Percentiles rank a stretch among this genome's conserved stretches.
Conservation (phyloP, 352 stramenopile genomes). For the Globisporangium recalcitrans region DNA sequence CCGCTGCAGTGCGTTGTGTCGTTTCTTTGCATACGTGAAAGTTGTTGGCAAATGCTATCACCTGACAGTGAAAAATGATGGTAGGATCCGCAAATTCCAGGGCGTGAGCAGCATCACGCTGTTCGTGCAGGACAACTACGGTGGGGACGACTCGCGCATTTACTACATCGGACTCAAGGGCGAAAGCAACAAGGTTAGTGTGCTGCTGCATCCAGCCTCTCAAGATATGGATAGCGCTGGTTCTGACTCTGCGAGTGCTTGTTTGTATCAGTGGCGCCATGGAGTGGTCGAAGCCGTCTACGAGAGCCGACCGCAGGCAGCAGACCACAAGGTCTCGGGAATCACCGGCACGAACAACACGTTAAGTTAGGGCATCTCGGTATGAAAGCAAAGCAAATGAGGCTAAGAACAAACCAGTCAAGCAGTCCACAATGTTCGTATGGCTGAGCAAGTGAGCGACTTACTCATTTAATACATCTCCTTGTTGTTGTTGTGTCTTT, state of each 20-base stretch:
- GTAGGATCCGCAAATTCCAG: slow-evolving; percentile 82
- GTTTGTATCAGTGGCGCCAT: slow-evolving; percentile 64
- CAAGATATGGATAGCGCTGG: too few relatives aligned
- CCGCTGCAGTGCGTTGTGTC: slow-evolving; percentile 55
- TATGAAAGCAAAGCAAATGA: neutral
- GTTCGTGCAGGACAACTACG: slow-evolving; percentile 73
- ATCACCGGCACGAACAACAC: slow-evolving; percentile 37
- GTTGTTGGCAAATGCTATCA: too few relatives aligned
- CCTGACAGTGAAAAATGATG: neutral
- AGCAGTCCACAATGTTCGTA: too few relatives aligned
- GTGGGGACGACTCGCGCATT: slow-evolving; percentile 64
- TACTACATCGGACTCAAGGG: slow-evolving; percentile 88
- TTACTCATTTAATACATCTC: slow-evolving; percentile 4
- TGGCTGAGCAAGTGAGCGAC: too few relatives aligned
- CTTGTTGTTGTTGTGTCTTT: slow-evolving; percentile 38
- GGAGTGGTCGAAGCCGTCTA: slow-evolving; percentile 84
- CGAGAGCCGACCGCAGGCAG: slow-evolving; percentile 64
- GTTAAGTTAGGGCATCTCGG: slow-evolving; percentile 32
- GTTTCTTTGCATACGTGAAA: neutral
- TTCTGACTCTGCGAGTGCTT: neutral
- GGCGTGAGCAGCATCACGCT: slow-evolving; percentile 77
- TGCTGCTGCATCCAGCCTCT: neutral
- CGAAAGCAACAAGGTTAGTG: slow-evolving; percentile 81
- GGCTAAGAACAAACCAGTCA: neutral
- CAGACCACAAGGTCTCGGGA: slow-evolving; percentile 75